Base-by-base conservation (phyloP, 2,329 filamentous ascomycete genomes). In the Diaporthe eres region DNA sequence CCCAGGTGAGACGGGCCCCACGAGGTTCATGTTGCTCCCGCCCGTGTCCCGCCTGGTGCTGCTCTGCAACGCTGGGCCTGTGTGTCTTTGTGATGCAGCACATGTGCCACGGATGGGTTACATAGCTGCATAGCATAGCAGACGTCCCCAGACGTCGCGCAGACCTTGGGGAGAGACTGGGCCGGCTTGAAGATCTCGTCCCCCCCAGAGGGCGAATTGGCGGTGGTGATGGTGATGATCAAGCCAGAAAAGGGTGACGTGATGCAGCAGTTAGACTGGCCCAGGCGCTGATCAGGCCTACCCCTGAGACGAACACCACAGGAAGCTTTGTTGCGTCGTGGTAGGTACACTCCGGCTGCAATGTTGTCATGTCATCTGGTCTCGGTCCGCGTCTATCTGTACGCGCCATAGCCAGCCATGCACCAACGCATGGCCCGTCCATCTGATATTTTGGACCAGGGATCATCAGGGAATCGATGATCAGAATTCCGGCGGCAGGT, bases 361-460 rank as follows among this genome's bases (percentile, higher is more conserved):
- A 72, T 61, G 44, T n/a, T 42, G 44, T 37, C 53, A 22, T 63
- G 51, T 72, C 71, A 58, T 72, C 71, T 72, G 55, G 55, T 58
- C 57, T 72, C 51, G 19, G 44, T 61, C 57, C 58, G 71, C 58
- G 57, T 61, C 71, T 60, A 72, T 51, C 70, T 51, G 15, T 71
- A 47, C 60, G 37, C 39, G 67, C 37, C 51, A 42, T 19, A 37
- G 42, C 42, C 42, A 71, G 67, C 51, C 49, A 44, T 31, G 55
- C 28, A 57, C 15, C 28, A 57, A 58, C 31, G 22, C 34, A n/a
- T 61, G 58, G 12, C 7, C 58, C n/a, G 70, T 22, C 39, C 44
- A 13, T 72, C 55, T 72, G 55, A 31, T 72, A 22, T 61, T 61
- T 47, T 22, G 12, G 31, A 51, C 15, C 60, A 61, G 25, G 10